Evolutionary conservation across 2,329 filamentous ascomycete genomes (phyloP).

Genomic region (Gremmenia infestans): DNA sequence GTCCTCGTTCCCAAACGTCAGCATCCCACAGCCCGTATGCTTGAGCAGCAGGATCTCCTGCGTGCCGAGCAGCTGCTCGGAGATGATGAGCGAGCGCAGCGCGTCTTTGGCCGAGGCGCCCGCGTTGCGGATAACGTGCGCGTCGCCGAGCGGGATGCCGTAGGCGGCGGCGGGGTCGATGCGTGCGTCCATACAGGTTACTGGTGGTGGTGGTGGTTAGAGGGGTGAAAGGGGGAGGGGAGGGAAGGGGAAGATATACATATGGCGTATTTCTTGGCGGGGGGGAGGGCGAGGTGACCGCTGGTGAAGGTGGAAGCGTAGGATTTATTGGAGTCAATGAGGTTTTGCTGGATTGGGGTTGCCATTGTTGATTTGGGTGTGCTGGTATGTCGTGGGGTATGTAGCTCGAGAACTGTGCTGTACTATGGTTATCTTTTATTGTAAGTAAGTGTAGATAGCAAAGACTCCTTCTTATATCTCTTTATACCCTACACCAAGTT

Average conservation of each 20-base stretch:
- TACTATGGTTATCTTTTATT: too few relatives aligned
- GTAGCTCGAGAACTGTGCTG: too few relatives aligned
- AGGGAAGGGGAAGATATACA: conserved; percentile 37
- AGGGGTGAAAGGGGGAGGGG: conserved; percentile 7
- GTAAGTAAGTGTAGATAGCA: too few relatives aligned
- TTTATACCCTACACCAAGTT: background rate
- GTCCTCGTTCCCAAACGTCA: conserved; percentile 59
- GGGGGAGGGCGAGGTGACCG: conserved; percentile 61
- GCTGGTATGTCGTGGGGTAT: too few relatives aligned
- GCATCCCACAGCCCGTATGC: conserved; percentile 65
- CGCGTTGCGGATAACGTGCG: conserved; percentile 73
- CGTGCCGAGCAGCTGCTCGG: conserved; percentile 72
- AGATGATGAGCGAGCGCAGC: conserved; percentile 70
- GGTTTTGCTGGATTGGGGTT: conserved; percentile 46
- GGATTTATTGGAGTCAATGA: conserved; percentile 51
- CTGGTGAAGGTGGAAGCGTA: conserved; percentile 59
- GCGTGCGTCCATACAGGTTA: conserved; percentile 82
- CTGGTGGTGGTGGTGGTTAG: conserved; percentile 20
- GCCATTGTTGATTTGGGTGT: background rate
- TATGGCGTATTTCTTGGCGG: conserved; percentile 63
- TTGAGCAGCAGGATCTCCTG: conserved; percentile 56
- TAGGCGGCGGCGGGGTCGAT: conserved; percentile 64
- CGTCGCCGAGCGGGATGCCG: conserved; percentile 67
- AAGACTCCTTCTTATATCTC: background rate
- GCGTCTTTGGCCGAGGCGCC: conserved; percentile 64